Evolutionary conservation across 371 early-diverging fungal species (phyloP).

Genomic region (Nosema muscidifuracis): DNA sequence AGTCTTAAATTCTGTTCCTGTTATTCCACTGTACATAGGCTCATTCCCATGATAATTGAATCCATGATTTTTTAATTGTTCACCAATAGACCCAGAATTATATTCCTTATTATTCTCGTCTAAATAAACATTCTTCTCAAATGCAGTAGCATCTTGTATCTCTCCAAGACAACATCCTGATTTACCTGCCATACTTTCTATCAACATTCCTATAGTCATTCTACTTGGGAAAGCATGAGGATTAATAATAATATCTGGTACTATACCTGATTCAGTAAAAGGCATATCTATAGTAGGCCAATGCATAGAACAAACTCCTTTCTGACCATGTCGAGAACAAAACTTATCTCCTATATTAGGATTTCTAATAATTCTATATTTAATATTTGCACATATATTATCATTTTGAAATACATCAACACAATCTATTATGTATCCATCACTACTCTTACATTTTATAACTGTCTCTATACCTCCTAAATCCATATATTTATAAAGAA

Average conservation of each 20-base stretch:
- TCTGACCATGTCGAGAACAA: conserved; percentile 97
- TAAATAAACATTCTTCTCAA: conserved; percentile 63
- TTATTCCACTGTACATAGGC: conserved; percentile 94
- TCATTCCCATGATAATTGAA: conserved; percentile 97
- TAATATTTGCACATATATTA: conserved; percentile 63
- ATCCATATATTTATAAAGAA: conserved; percentile 68
- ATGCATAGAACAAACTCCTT: conserved; percentile 94
- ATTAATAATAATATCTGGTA: conserved; percentile 97
- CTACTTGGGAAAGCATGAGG: conserved; percentile 99
- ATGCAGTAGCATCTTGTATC: conserved; percentile 87
- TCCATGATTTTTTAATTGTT: conserved; percentile 77
- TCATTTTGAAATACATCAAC: conserved; percentile 47
- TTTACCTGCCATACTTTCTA: conserved; percentile 93
- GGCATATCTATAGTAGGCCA: conserved; percentile 95
- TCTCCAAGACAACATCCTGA: conserved; percentile 84
- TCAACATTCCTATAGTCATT: conserved; percentile 99
- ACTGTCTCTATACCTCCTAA: conserved; percentile 76
- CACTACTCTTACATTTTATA: conserved; percentile 63
- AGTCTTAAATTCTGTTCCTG: conserved; percentile 88
- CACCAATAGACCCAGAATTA: conserved; percentile 70
- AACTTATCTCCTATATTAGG: conserved; percentile 98
- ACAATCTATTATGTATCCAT: conserved; percentile 39
- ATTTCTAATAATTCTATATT: conserved; percentile 80
- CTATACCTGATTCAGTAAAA: conserved; percentile 89
- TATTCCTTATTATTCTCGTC: conserved; percentile 15